These are phyloP conservation scores for Aphanomyces euteiches DNA, from an alignment of 352 stramenopile genomes.

Conservation along the genomic window DNA sequence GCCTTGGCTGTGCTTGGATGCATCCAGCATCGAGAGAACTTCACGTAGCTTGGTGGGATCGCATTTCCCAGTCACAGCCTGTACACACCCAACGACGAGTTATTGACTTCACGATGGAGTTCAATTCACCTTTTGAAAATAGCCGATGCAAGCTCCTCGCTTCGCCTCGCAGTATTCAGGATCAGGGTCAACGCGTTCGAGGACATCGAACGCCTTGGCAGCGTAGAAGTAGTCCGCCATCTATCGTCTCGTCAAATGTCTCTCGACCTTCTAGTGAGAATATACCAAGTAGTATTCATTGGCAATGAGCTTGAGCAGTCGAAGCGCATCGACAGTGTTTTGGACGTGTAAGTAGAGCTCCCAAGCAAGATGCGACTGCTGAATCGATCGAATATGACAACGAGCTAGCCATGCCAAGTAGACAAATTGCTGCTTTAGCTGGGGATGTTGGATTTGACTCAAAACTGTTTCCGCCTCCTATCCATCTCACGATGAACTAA, in stretches of 20 bases:
- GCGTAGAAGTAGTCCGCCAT: conserved; percentile 55
- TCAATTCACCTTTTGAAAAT: conserved; percentile 47
- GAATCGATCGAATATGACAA: conserved; percentile 47
- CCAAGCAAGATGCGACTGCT: conserved; percentile 44
- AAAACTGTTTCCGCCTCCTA: conserved; percentile 55
- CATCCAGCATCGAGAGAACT: conserved; percentile 27
- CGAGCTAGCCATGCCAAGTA: conserved; percentile 56
- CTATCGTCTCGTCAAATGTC: conserved; percentile 15
- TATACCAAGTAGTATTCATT: conserved; percentile 57
- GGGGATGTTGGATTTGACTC: conserved; percentile 41
- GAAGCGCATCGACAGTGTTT: conserved; percentile 48
- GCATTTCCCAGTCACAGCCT: conserved; percentile 24
- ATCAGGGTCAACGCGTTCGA: conserved; percentile 64
- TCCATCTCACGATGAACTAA: neutral
- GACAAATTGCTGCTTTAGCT: conserved; percentile 38
- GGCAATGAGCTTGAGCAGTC: conserved; percentile 64
- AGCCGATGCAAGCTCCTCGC: conserved; percentile 58
- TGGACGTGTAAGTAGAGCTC: conserved; percentile 63
- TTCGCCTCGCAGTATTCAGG: conserved; percentile 77
- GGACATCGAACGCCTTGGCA: conserved; percentile 68
- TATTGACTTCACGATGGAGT: too few relatives aligned
- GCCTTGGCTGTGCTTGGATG: conserved; percentile 29
- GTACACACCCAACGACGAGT: neutral
- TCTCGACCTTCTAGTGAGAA: conserved; percentile 13
- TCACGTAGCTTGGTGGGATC: conserved; percentile 20